Evolutionary conservation across 805 yeast species (phyloP).

Genomic region (Kodamaea kaohsiungensis): DNA sequence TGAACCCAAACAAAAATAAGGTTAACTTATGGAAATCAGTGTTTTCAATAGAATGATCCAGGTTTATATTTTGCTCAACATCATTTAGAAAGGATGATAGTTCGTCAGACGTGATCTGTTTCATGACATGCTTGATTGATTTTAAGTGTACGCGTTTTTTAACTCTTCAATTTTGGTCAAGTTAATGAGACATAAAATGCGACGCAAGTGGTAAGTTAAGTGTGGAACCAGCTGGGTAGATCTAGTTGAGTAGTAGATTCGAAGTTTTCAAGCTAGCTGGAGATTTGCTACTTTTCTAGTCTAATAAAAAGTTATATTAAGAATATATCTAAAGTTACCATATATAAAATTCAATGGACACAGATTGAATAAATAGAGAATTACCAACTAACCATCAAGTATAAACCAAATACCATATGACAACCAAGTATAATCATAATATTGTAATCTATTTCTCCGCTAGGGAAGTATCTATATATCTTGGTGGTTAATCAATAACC

Average conservation of each 20-base stretch:
- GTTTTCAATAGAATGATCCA: conserved; percentile 20
- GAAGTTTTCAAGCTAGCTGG: no score
- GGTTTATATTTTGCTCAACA: conserved; percentile 30
- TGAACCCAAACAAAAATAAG: conserved; percentile 34
- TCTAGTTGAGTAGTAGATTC: no score
- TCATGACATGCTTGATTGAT: background rate
- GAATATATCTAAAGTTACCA: no score
- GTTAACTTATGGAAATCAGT: conserved; percentile 39
- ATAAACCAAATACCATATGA: background rate
- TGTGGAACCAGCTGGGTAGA: no score
- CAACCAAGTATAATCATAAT: background rate
- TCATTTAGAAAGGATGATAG: conserved; percentile 35
- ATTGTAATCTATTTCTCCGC: background rate
- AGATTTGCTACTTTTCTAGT: no score
- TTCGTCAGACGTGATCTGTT: conserved; percentile 26
- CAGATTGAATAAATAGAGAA: no score
- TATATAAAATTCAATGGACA: no score
- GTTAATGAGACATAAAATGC: background rate
- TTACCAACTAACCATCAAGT: no score
- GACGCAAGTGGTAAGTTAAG: background rate
- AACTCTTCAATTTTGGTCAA: background rate
- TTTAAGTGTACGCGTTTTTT: background rate
- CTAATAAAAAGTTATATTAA: no score
- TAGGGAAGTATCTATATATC: background rate
- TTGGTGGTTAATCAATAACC: background rate